These are phyloP conservation scores for Fusarium neocosmosporiellum DNA, from an alignment of 2,329 filamentous ascomycete genomes.

Conservation along the genomic window DNA sequence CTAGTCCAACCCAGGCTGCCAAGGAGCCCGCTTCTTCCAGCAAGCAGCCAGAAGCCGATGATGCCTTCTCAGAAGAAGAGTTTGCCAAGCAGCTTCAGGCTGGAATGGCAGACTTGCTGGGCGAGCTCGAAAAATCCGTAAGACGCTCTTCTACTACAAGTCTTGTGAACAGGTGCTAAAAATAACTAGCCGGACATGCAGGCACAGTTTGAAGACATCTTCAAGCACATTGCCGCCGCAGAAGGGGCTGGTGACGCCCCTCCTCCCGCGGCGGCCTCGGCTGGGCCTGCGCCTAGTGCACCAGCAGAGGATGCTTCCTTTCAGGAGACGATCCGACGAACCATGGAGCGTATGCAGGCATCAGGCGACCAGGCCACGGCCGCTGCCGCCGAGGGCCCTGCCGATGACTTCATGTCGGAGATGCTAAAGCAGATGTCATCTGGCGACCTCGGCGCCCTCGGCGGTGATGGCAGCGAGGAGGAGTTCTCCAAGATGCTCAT, in stretches of 20 bases:
- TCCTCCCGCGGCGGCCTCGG: conserved; percentile 19
- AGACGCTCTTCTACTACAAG: conserved; percentile 34
- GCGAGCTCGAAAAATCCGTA: conserved; percentile 73
- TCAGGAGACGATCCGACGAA: conserved; percentile 90
- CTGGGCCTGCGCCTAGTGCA: conserved; percentile 50
- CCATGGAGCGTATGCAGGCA: conserved; percentile 95
- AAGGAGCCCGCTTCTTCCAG: conserved; percentile 47
- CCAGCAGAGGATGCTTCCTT: conserved; percentile 73
- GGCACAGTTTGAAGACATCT: conserved; percentile 80
- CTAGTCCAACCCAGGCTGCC: conserved; percentile 47
- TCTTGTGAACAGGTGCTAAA: background rate
- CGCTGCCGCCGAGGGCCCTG: conserved; percentile 73
- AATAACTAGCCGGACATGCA: conserved; percentile 73
- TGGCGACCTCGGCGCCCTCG: conserved; percentile 68
- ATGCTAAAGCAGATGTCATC: conserved; percentile 83
- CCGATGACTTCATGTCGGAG: conserved; percentile 88
- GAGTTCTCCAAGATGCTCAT: conserved; percentile 95
- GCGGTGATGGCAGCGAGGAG: conserved; percentile 74
- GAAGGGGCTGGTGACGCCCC: conserved; percentile 47
- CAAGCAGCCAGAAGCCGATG: conserved; percentile 43
- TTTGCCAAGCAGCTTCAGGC: conserved; percentile 89
- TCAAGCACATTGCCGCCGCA: conserved; percentile 75
- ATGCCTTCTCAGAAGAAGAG: conserved; percentile 74
- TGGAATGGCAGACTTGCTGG: conserved; percentile 87
- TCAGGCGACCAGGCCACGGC: conserved; percentile 88